These are phyloP conservation scores for Vanderwaltozyma verrucispora DNA, from an alignment of 805 yeast species.

Conservation along the genomic window DNA sequence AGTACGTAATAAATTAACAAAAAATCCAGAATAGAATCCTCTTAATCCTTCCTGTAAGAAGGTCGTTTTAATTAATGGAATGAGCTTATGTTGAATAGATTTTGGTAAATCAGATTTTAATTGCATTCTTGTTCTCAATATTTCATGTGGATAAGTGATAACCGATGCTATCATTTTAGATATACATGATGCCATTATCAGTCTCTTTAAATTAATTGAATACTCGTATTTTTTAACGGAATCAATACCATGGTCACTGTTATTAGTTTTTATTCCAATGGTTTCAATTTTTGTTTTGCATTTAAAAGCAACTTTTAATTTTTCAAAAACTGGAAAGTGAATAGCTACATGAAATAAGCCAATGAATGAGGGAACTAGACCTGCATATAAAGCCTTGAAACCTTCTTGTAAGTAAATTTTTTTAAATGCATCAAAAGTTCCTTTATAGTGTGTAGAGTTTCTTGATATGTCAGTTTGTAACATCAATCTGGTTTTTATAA, in stretches of 20 bases:
- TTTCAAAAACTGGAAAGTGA: slow-evolving; percentile 90
- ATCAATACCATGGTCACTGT: too few species aligned
- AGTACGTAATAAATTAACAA: slow-evolving; percentile 77
- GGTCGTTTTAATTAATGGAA: slow-evolving; percentile 21
- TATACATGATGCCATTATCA: slow-evolving; percentile 58
- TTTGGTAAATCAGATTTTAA: slow-evolving; percentile 30
- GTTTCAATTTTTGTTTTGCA: slow-evolving; percentile 13
- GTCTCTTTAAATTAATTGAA: slow-evolving; percentile 30
- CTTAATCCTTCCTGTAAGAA: slow-evolving; percentile 54
- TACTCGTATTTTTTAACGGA: not conserved
- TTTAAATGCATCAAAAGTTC: slow-evolving; percentile 74
- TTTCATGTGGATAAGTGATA: slow-evolving; percentile 92
- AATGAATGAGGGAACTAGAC: slow-evolving; percentile 79
- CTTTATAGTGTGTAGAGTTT: slow-evolving; percentile 36
- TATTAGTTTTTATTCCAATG: too few species aligned
- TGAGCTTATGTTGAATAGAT: slow-evolving; percentile 15
- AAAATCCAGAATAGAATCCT: slow-evolving; percentile 86
- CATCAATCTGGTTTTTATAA: slow-evolving; percentile 91
- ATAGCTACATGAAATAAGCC: slow-evolving; percentile 92
- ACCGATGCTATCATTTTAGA: slow-evolving; percentile 86
- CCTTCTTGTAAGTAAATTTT: slow-evolving; percentile 80
- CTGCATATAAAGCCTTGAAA: slow-evolving; percentile 69
- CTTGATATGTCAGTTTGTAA: slow-evolving; percentile 43
- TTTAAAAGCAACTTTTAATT: slow-evolving; percentile 48
- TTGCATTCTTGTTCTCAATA: slow-evolving; percentile 85